A percentile compares a stretch with the other conserved stretches of the same genome.
phyloP scores from a whole-genome alignment of 176 grass and related monocot species.

The Triticum dicoccoides region DNA sequence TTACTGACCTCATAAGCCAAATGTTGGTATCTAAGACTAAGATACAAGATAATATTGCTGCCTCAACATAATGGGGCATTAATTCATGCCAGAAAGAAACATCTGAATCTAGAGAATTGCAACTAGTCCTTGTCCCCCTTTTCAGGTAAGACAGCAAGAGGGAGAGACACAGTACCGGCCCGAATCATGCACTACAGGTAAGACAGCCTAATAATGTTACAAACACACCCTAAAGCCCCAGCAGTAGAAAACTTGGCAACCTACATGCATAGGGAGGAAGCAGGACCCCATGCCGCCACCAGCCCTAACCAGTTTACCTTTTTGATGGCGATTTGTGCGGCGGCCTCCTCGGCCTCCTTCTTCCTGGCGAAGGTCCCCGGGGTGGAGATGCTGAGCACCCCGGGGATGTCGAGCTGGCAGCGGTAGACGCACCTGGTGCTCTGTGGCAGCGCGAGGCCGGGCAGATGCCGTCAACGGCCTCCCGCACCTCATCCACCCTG shows the following conservation, averaged over 20 bases:
- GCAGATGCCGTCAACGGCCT: slow-evolving; percentile 52
- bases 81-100: neutral
- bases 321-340: slow-evolving; percentile 83
- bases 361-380: slow-evolving; percentile 66
- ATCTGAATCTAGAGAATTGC: neutral
- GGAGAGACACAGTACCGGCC: no score
- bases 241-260: neutral
- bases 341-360: slow-evolving; percentile 92
- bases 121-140: neutral
- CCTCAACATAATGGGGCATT: neutral
- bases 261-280: neutral
- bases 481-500: slow-evolving; percentile 58
- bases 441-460: slow-evolving; percentile 63
- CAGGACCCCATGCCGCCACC: neutral
- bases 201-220: neutral
- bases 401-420: slow-evolving; percentile 61
- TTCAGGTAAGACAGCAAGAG: neutral
- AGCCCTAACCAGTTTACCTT: slow-evolving; percentile 42
- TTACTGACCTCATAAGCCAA: neutral
- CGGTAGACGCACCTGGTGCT: slow-evolving; percentile 59
- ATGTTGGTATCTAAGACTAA: neutral
- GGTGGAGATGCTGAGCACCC: slow-evolving; percentile 56
- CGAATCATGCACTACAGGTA: neutral
- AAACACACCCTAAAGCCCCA: neutral
- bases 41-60: neutral